Evolutionary conservation across 345 rosid genomes (phyloP).

Genomic region (Eucalyptus pumila): DNA sequence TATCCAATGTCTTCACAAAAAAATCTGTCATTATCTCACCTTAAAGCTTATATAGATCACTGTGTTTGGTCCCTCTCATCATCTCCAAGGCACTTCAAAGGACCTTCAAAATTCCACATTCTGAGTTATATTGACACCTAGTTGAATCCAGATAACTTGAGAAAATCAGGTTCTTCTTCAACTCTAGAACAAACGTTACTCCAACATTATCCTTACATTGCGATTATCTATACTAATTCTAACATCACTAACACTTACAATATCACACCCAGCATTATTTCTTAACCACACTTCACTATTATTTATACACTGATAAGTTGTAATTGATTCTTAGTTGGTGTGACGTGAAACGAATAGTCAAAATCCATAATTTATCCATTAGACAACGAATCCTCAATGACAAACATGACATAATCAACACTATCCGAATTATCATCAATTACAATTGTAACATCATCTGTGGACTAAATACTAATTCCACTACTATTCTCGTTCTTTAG

Average conservation of each 20-base stretch:
- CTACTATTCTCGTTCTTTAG: neutral
- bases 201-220: neutral
- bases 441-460: neutral
- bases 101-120: neutral
- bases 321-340: neutral
- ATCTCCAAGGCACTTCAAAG: neutral
- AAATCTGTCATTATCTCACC: neutral
- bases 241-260: neutral
- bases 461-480: neutral
- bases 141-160: neutral
- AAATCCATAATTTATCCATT: neutral
- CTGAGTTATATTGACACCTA: neutral
- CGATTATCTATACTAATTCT: neutral
- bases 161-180: neutral
- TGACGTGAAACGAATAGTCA: fast-evolving
- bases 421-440: no score
- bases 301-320: neutral
- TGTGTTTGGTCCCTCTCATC: neutral
- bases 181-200: neutral
- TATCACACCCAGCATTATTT: fast-evolving
- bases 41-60: neutral
- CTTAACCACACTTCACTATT: neutral
- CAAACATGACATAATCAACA: neutral
- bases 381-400: neutral
- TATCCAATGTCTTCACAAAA: no score